Conservation (phyloP, 176 grass and related monocot species). For the Themeda triandra region DNA sequence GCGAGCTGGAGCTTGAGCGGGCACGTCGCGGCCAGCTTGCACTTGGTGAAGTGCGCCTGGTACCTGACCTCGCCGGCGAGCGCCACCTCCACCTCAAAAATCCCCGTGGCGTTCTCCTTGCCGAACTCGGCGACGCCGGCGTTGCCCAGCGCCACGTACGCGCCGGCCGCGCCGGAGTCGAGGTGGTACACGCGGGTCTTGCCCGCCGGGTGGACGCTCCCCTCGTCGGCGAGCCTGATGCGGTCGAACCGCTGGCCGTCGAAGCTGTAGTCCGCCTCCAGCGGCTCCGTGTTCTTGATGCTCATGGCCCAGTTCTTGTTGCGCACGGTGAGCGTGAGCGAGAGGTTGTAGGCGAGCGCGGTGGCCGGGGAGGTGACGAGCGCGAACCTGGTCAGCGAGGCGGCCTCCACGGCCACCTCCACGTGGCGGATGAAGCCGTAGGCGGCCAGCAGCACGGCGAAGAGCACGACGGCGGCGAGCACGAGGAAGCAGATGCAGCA, state of each 20-base stretch:
- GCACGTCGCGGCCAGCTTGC: slow-evolving; percentile 3
- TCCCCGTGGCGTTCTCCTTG: slow-evolving; percentile 15
- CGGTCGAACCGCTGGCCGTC: slow-evolving; percentile 14
- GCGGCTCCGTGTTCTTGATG: not conserved
- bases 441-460: not conserved
- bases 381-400: slow-evolving; percentile 25
- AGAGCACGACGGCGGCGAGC: not conserved
- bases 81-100: slow-evolving; percentile 22
- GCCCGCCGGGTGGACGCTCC: not conserved
- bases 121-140: slow-evolving; percentile 1
- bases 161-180: not conserved
- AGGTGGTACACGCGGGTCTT: slow-evolving; percentile 6
- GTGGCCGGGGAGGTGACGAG: not conserved
- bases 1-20: slow-evolving; percentile 1
- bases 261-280: slow-evolving; percentile 11
- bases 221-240: not conserved
- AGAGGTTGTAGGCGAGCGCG: slow-evolving; percentile 24
- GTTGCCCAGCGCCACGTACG: not conserved
- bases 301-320: slow-evolving; percentile 24
- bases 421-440: slow-evolving; percentile 24
- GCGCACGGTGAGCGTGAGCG: not conserved
- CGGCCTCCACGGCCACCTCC: slow-evolving; percentile 4
- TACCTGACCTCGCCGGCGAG: not conserved
- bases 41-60: not conserved
- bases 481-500: not conserved